These are phyloP conservation scores for Ramalina intermedia DNA, from an alignment of 495 filamentous ascomycete species.

Conservation along the genomic window DNA sequence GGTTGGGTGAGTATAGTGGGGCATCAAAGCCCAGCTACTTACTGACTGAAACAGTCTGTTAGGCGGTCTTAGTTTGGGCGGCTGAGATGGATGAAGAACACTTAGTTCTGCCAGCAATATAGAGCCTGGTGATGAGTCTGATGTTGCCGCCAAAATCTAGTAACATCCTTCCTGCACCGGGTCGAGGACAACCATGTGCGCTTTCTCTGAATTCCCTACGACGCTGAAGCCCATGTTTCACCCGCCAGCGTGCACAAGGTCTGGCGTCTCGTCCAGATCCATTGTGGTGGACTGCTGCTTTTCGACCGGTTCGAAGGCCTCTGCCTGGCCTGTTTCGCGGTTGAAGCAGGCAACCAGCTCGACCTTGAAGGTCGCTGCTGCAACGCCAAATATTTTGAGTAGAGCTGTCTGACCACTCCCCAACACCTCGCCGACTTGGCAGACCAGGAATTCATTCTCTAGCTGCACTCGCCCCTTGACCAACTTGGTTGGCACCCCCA, in stretches of 20 bases:
- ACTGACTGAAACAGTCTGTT: conserved; percentile 7
- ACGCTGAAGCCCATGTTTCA: too few relatives aligned
- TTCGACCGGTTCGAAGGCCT: conserved; percentile 32
- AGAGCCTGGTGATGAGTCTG: too few relatives aligned
- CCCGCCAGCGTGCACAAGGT: too few relatives aligned
- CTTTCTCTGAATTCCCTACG: too few relatives aligned
- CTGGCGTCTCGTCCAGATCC: too few relatives aligned
- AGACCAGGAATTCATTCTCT: conserved; percentile 63
- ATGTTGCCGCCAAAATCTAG: too few relatives aligned
- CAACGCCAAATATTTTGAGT: conserved; percentile 85
- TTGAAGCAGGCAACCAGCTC: conserved; percentile 50
- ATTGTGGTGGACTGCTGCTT: too few relatives aligned
- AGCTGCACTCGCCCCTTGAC: conserved; percentile 77
- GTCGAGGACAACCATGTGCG: too few relatives aligned
- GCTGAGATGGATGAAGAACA: not conserved
- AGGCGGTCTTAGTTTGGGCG: too few relatives aligned
- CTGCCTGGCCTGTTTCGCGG: conserved; percentile 26
- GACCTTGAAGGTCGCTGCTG: conserved; percentile 77
- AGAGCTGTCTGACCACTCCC: conserved; percentile 82
- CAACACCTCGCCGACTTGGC: conserved; percentile 64
- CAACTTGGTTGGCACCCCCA: conserved; percentile 79
- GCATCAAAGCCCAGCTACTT: conserved; percentile 1
- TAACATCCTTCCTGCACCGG: too few relatives aligned
- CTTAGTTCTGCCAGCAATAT: too few relatives aligned
- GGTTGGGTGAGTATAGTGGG: conserved; percentile 50